Evolutionary conservation across 2,329 filamentous ascomycete species (phyloP).

Genomic region (Calonectria pseudoreteaudii): DNA sequence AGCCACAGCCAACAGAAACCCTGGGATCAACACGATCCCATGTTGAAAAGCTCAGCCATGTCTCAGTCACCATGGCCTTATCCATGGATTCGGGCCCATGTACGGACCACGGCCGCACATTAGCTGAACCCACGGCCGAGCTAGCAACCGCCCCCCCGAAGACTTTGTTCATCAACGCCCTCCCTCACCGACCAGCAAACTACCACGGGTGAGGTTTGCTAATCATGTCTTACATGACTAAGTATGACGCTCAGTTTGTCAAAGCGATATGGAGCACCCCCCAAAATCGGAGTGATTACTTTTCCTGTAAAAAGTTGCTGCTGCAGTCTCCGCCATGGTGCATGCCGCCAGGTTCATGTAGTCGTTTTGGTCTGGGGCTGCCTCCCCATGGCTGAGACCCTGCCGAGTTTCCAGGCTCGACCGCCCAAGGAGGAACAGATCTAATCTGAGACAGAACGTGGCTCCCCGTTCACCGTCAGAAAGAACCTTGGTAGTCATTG

Average conservation of each 20-base stretch:
- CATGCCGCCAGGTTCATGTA: background rate
- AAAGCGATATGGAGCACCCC: background rate
- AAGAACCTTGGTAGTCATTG: conserved; percentile 6
- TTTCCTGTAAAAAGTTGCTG: background rate
- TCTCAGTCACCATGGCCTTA: conserved; percentile 21
- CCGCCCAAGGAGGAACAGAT: background rate
- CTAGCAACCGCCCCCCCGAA: conserved; percentile 8
- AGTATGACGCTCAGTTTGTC: conserved; percentile 1
- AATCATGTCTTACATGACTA: conserved; percentile 5
- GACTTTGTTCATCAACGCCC: conserved; percentile 1
- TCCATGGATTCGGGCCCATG: conserved; percentile 28
- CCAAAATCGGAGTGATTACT: background rate
- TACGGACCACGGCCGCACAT: conserved; percentile 4
- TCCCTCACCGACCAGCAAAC: conserved; percentile 17
- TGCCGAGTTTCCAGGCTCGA: background rate
- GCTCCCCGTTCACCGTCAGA: conserved; percentile 8
- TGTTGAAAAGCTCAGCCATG: conserved; percentile 12
- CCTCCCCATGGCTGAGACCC: background rate
- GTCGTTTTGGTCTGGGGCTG: background rate
- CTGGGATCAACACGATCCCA: conserved; percentile 15
- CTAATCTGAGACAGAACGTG: conserved; percentile 12
- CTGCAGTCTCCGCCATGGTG: background rate
- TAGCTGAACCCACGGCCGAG: conserved; percentile 7
- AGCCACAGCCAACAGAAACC: conserved; percentile 15
- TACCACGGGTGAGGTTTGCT: background rate